These are phyloP conservation scores for Coniochaeta prunicola DNA, from an alignment of 2,329 filamentous ascomycete genomes.

Conservation along the genomic window DNA sequence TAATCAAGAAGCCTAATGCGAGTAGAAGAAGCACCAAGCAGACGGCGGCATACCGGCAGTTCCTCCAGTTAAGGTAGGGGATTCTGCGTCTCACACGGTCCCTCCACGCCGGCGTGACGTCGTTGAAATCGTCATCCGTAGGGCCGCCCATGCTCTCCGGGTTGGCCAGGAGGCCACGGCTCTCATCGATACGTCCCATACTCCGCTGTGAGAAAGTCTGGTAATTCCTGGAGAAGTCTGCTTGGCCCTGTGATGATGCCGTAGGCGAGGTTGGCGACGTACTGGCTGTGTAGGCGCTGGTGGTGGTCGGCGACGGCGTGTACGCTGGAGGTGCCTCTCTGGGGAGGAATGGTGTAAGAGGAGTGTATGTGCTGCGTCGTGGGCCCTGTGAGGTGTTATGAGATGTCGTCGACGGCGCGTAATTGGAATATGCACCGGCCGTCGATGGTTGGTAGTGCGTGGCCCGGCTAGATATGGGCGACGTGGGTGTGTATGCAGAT, in stretches of 20 bases:
- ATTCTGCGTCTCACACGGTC: conserved; percentile 18
- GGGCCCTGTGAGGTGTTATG: conserved; percentile 13
- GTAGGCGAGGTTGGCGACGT: conserved; percentile 24
- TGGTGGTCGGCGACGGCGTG: conserved; percentile 28
- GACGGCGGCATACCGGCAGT: conserved; percentile 19
- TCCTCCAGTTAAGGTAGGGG: conserved; percentile 17
- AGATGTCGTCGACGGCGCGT: conserved; percentile 6
- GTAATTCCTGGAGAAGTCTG: conserved; percentile 24
- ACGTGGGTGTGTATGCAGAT: conserved; percentile 1
- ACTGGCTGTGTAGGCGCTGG: not conserved
- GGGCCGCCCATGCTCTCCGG: conserved; percentile 39
- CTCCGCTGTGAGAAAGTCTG: conserved; percentile 32
- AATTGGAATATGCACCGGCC: conserved; percentile 5
- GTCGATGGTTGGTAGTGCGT: conserved; percentile 14
- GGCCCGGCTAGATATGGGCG: conserved; percentile 7
- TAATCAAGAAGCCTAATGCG: conserved; percentile 21
- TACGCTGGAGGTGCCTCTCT: conserved; percentile 44
- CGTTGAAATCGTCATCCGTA: conserved; percentile 17
- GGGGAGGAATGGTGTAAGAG: conserved; percentile 9
- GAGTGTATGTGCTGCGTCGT: conserved; percentile 11
- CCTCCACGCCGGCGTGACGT: conserved; percentile 14
- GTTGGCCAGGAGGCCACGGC: conserved; percentile 31
- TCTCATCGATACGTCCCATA: conserved; percentile 36
- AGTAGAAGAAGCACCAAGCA: conserved; percentile 21
- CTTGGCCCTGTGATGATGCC: conserved; percentile 1